Percentiles rank a stretch among this genome's conserved stretches.
These are phyloP conservation scores for Suhomyces pyralidae DNA, from an alignment of 805 yeast genomes.

Conservation along the genomic window DNA sequence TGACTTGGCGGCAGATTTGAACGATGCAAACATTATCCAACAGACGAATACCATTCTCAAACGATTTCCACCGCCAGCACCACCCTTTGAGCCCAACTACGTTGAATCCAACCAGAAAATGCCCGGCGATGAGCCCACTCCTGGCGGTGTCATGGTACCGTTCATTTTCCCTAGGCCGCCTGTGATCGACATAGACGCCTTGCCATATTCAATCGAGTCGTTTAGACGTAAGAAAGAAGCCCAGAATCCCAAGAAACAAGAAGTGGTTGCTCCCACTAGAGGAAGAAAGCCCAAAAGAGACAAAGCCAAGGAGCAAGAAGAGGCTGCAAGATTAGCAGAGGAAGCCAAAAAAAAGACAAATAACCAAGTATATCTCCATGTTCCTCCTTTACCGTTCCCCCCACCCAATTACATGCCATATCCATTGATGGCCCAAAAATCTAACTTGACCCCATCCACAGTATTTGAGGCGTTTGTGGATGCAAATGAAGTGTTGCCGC, in stretches of 20 bases:
- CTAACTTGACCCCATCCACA: conserved; percentile 33
- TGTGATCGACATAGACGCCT: conserved; percentile 15
- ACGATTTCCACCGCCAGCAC: conserved; percentile 40
- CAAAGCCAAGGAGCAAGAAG: conserved; percentile 5
- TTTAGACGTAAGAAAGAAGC: conserved; percentile 5
- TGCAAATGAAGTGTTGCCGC: conserved; percentile 35
- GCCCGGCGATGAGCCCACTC: conserved; percentile 3
- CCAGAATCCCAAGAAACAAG: background rate
- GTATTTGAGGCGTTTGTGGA: conserved; percentile 34
- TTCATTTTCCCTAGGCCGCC: conserved; percentile 45
- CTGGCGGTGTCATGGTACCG: conserved; percentile 40
- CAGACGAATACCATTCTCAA: conserved; percentile 24
- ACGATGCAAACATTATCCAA: conserved; percentile 9
- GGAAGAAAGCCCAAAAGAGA: background rate
- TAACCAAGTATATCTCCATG: conserved; percentile 9
- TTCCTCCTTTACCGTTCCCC: conserved; percentile 45
- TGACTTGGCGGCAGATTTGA: conserved; percentile 21
- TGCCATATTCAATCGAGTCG: conserved; percentile 20
- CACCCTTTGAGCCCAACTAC: conserved; percentile 22
- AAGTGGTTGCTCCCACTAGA: conserved; percentile 3
- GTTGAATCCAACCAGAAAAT: conserved; percentile 1
- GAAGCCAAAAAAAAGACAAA: background rate
- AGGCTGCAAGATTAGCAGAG: background rate
- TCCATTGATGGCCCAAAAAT: conserved; percentile 35
- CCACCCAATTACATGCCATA: conserved; percentile 46